These are phyloP conservation scores for Raffaelea arxii DNA, from an alignment of 2,329 filamentous ascomycete genomes.

Conservation along the genomic window DNA sequence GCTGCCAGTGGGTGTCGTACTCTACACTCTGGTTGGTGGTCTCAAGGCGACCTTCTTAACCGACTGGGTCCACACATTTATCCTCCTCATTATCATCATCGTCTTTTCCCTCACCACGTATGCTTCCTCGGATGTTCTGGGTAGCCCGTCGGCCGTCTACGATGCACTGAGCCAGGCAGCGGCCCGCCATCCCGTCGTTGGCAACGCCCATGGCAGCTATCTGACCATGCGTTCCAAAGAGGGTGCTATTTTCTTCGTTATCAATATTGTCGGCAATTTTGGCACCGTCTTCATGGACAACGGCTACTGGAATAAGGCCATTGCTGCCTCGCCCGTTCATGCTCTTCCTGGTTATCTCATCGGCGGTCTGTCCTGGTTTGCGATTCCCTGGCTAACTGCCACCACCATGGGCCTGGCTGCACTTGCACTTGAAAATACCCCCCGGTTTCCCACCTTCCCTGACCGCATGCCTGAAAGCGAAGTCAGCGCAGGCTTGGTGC, in stretches of 20 bases:
- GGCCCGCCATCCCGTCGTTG: conserved; percentile 60
- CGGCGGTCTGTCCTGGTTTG: conserved; percentile 83
- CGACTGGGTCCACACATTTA: conserved; percentile 79
- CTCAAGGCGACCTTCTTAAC: conserved; percentile 85
- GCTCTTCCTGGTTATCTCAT: conserved; percentile 83
- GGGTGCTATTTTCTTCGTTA: conserved; percentile 83
- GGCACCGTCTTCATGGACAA: conserved; percentile 80
- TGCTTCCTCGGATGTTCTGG: conserved; percentile 60
- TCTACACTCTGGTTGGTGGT: conserved; percentile 69
- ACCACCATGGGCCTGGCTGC: conserved; percentile 82
- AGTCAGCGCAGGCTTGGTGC: conserved; percentile 71
- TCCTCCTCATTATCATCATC: conserved; percentile 75
- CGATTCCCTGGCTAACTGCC: conserved; percentile 81
- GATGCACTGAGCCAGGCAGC: conserved; percentile 65
- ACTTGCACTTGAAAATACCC: conserved; percentile 66
- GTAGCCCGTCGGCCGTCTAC: conserved; percentile 68
- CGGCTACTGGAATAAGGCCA: conserved; percentile 89
- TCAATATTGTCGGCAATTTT: conserved; percentile 66
- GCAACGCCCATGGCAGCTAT: conserved; percentile 74
- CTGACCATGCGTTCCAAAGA: conserved; percentile 76
- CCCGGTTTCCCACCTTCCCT: conserved; percentile 62
- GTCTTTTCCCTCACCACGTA: conserved; percentile 78
- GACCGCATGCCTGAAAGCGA: conserved; percentile 63
- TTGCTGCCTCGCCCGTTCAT: conserved; percentile 75
- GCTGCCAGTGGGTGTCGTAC: conserved; percentile 67